These are phyloP conservation scores for Calocybe gangraenosa DNA, from an alignment of 768 basidiomycete genomes.

Conservation along the genomic window DNA sequence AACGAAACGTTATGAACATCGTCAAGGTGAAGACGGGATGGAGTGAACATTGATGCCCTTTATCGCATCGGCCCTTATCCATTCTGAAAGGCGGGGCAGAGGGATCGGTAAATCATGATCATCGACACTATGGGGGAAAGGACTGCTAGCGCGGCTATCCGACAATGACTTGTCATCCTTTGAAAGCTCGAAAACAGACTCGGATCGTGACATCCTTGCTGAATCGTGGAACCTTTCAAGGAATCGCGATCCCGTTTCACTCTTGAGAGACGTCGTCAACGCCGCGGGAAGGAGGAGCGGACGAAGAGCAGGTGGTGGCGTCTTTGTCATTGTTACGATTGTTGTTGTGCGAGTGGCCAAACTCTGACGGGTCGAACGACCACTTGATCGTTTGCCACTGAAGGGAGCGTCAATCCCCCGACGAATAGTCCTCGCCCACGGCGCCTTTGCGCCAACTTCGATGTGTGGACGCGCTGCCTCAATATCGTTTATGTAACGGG, in stretches of 20 bases:
- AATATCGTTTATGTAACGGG: conserved; percentile 20
- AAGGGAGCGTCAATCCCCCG: conserved; percentile 62
- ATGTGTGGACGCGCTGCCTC: conserved; percentile 9
- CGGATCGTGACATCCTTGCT: conserved; percentile 25
- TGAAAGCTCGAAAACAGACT: conserved; percentile 13
- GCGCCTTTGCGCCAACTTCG: conserved; percentile 30
- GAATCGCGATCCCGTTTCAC: conserved; percentile 31
- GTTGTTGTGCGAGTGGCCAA: conserved; percentile 5
- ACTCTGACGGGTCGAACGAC: no score
- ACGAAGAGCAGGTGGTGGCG: conserved; percentile 14
- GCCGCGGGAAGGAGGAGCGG: conserved; percentile 25
- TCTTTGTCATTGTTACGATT: conserved; percentile 7
- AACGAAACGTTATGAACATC: neutral
- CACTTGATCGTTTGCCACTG: conserved; percentile 15
- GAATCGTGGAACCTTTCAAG: conserved; percentile 38
- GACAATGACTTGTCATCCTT: neutral
- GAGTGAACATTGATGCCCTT: conserved; percentile 22
- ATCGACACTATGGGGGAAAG: conserved; percentile 37
- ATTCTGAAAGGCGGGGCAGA: conserved; percentile 44
- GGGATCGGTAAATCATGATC: conserved; percentile 57
- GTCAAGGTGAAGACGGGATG: conserved; percentile 15
- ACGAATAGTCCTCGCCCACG: conserved; percentile 47
- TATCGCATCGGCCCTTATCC: conserved; percentile 44
- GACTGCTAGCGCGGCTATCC: neutral
- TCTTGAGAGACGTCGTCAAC: conserved; percentile 19